Conservation (phyloP, 768 basidiomycete genomes). For the Fomitopsis serialis region DNA sequence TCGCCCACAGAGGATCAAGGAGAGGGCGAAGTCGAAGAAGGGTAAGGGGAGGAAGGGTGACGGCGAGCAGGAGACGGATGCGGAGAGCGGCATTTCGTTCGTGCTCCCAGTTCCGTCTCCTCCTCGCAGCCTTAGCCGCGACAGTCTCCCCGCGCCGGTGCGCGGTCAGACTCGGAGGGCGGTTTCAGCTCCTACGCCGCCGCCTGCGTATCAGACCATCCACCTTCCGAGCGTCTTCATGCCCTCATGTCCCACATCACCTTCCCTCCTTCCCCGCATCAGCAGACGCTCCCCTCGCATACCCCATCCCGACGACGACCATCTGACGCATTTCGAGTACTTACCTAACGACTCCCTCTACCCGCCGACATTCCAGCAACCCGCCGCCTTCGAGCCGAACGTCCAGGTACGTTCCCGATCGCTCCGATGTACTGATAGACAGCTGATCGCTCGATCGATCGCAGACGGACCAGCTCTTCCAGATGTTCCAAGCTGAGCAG, state of each 20-base stretch:
- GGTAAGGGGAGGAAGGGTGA: conserved; percentile 32
- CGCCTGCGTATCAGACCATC: conserved; percentile 59
- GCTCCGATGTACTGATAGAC: neutral
- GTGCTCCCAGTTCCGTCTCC: conserved; percentile 29
- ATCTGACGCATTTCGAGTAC: conserved; percentile 49
- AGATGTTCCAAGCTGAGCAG: conserved; percentile 6
- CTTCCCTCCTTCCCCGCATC: conserved; percentile 50
- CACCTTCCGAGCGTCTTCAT: conserved; percentile 59
- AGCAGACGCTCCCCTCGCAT: conserved; percentile 51
- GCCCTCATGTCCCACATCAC: conserved; percentile 64
- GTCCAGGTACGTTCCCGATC: conserved; percentile 33
- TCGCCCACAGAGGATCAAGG: conserved; percentile 58
- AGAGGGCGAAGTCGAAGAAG: conserved; percentile 48
- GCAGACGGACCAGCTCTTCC: conserved; percentile 5
- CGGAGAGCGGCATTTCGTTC: conserved; percentile 46
- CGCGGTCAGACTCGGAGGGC: conserved; percentile 35
- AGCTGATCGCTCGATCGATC: conserved; percentile 2
- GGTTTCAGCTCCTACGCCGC: conserved; percentile 58
- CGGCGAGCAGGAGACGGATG: conserved; percentile 47
- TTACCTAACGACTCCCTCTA: conserved; percentile 40
- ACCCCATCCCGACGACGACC: conserved; percentile 30
- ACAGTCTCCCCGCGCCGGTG: conserved; percentile 23
- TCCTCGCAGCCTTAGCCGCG: conserved; percentile 29
- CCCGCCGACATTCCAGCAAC: conserved; percentile 30
- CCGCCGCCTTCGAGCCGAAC: conserved; percentile 22